Conservation (phyloP, 352 stramenopile species). For the Globisporangium yorkense region DNA sequence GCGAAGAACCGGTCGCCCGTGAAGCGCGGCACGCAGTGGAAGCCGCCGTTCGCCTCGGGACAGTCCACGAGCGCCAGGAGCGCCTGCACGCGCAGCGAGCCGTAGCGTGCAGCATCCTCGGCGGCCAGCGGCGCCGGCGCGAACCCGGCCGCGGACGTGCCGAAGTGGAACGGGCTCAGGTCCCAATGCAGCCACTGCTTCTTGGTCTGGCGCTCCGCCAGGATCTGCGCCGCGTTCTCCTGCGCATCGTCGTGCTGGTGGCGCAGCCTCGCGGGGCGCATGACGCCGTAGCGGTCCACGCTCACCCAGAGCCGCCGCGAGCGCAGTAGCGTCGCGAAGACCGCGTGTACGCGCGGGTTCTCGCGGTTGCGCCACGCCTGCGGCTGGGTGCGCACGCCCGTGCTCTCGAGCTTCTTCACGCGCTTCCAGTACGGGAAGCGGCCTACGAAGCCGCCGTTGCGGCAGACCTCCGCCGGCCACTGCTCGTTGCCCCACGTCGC, state of each 20-base stretch:
- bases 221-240: constrained; percentile 20
- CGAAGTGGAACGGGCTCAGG: constrained; percentile 41
- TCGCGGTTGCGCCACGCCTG: constrained; percentile 46
- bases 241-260: constrained; percentile 10
- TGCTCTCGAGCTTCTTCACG: constrained; percentile 46
- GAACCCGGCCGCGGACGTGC: constrained; percentile 37
- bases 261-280: constrained; percentile 28
- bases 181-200: constrained; percentile 52
- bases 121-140: constrained; percentile 16
- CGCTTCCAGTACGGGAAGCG: constrained; percentile 47
- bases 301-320: constrained; percentile 33
- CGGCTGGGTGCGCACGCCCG: constrained; percentile 30
- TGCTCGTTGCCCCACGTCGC: constrained; percentile 40
- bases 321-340: constrained; percentile 29
- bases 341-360: constrained; percentile 28
- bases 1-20: constrained; percentile 40
- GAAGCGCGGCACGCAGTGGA: constrained; percentile 45
- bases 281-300: constrained; percentile 45
- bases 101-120: constrained; percentile 21
- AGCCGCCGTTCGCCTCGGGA: constrained; percentile 33
- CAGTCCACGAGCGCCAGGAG: constrained; percentile 38
- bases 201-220: constrained; percentile 38
- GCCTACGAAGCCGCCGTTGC: constrained; percentile 43
- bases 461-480: constrained; percentile 35
- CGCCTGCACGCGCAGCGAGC: constrained; percentile 35